A percentile compares a stretch with the other conserved stretches of the same genome.
phyloP scores from a whole-genome alignment of 768 basidiomycete genomes.

The Pleurotus platypus region DNA sequence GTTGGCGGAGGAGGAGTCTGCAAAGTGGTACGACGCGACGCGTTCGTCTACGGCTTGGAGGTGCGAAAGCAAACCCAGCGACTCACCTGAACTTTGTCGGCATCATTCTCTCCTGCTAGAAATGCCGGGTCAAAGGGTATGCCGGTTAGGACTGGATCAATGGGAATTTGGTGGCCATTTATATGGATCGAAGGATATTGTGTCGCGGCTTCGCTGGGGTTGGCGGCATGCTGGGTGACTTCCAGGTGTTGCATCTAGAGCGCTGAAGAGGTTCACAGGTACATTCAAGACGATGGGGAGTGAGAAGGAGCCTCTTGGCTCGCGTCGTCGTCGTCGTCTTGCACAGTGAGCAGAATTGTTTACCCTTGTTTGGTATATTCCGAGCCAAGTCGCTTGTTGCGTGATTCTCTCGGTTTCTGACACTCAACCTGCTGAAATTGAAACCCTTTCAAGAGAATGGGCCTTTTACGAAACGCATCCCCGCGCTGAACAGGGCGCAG shows the following conservation, averaged over 20 bases:
- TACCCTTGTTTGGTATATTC: slow-evolving; percentile 4
- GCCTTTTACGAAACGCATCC: neutral
- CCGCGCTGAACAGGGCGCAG: no score
- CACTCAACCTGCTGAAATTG: neutral
- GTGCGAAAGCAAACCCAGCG: slow-evolving; percentile 15
- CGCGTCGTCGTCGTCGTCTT: slow-evolving; percentile 5
- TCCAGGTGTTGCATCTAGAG: slow-evolving; percentile 7
- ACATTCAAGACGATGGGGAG: neutral
- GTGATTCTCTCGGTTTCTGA: neutral
- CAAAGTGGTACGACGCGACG: slow-evolving; percentile 65
- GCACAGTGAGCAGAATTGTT: slow-evolving; percentile 7
- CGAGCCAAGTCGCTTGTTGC: slow-evolving; percentile 10
- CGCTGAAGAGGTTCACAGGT: neutral
- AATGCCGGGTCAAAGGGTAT: slow-evolving; percentile 53
- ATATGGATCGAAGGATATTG: neutral
- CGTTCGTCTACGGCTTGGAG: slow-evolving; percentile 33
- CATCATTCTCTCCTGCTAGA: slow-evolving; percentile 23
- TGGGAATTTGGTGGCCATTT: slow-evolving; percentile 65
- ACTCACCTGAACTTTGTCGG: slow-evolving; percentile 34
- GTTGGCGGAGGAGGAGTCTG: slow-evolving; percentile 18
- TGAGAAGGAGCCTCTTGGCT: neutral
- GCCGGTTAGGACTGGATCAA: slow-evolving; percentile 68
- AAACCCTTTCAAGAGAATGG: neutral
- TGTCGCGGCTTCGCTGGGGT: neutral
- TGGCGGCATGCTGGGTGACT: neutral